These are phyloP conservation scores for Hericium erinaceus DNA, from an alignment of 768 basidiomycete genomes.

Conservation along the genomic window DNA sequence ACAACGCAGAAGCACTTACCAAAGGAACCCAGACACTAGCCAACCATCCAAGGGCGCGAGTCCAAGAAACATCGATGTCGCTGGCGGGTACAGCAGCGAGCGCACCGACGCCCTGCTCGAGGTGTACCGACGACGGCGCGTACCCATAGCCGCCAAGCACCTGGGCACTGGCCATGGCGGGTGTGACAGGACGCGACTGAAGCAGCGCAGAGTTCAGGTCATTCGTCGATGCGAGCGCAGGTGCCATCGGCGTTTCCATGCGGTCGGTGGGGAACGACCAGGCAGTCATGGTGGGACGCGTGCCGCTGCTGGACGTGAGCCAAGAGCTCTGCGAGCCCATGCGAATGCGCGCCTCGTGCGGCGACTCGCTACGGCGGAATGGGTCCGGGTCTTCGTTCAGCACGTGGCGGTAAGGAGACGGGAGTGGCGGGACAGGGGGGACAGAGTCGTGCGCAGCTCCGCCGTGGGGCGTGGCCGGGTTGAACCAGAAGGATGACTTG, in stretches of 20 bases:
- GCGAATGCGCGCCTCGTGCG: slow-evolving; percentile 35
- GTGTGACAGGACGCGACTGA: slow-evolving; percentile 38
- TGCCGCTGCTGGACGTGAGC: slow-evolving; percentile 55
- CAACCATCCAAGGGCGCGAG: slow-evolving; percentile 53
- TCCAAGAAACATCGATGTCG: slow-evolving; percentile 46
- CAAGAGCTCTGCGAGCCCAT: slow-evolving; percentile 65
- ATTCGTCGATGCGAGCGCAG: slow-evolving; percentile 26
- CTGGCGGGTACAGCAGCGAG: slow-evolving; percentile 34
- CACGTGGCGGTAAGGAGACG: slow-evolving; percentile 42
- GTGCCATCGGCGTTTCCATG: slow-evolving; percentile 22
- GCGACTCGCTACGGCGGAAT: slow-evolving; percentile 47
- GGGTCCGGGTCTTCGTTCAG: slow-evolving; percentile 44
- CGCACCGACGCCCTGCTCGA: slow-evolving; percentile 45
- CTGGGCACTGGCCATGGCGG: slow-evolving; percentile 46
- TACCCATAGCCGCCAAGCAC: slow-evolving; percentile 67
- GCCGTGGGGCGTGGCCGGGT: slow-evolving; percentile 29
- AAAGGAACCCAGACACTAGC: slow-evolving; percentile 60
- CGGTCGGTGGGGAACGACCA: slow-evolving; percentile 59
- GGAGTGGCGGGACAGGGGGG: slow-evolving; percentile 50
- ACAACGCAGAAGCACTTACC: slow-evolving; percentile 31
- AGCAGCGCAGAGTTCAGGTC: slow-evolving; percentile 36
- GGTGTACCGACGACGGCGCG: slow-evolving; percentile 32
- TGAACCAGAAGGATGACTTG: slow-evolving; percentile 61
- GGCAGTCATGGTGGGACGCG: slow-evolving; percentile 47
- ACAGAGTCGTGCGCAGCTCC: slow-evolving; percentile 31